Conservation (phyloP, 257 asterid genomes). For the Przewalskia tangutica region DNA sequence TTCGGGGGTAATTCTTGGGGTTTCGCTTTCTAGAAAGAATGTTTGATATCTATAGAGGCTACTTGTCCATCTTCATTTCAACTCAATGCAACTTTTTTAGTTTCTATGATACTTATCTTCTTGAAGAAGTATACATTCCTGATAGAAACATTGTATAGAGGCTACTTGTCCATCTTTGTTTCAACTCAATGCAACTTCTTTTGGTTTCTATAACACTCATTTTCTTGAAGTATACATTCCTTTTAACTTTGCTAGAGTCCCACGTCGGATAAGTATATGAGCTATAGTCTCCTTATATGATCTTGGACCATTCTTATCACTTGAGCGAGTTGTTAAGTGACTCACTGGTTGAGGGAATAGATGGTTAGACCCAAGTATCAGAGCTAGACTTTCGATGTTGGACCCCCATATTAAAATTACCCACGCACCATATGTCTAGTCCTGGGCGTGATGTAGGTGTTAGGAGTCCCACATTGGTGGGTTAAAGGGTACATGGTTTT, state of each 20-base stretch:
- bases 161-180: not conserved
- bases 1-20: not conserved
- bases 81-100: not conserved
- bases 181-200: not conserved
- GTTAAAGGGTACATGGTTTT: too few species aligned
- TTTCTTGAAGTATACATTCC: not conserved
- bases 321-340: not conserved
- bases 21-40: not conserved
- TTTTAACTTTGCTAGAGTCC: not conserved
- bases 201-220: not conserved
- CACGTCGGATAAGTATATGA: not conserved
- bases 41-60: not conserved
- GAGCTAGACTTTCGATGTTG: too few species aligned
- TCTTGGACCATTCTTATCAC: not conserved
- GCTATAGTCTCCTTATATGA: not conserved
- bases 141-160: not conserved
- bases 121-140: too few species aligned
- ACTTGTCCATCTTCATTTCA: not conserved
- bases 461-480: too few species aligned
- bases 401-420: too few species aligned
- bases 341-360: not conserved
- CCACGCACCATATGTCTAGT: too few species aligned
- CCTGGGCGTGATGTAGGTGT: too few species aligned
- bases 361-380: not conserved
- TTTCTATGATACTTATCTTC: not conserved